A percentile compares a stretch with the other conserved stretches of the same genome.
Conservation (phyloP, 1,139 yeast species). For the Hyphopichia wangnamkhiaoensis region DNA sequence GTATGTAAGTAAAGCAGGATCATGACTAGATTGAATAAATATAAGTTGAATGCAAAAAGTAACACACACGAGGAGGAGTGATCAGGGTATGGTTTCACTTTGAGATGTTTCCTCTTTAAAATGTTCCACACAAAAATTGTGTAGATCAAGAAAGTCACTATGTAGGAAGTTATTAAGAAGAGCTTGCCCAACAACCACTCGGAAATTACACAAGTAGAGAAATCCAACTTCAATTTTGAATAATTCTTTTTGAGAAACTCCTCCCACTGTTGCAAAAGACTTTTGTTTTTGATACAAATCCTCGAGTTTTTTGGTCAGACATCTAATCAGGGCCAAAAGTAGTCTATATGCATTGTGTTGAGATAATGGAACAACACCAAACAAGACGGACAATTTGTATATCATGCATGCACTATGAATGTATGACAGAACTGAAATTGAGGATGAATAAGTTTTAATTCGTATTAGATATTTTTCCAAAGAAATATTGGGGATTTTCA, state of each 20-base stretch:
- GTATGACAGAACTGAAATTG: slow-evolving; percentile 42
- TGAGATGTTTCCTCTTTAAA: slow-evolving; percentile 3
- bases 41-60: too few relatives aligned
- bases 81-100: not conserved
- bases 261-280: slow-evolving; percentile 47
- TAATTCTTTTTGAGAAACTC: slow-evolving; percentile 40
- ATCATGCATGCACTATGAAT: slow-evolving; percentile 44
- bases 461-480: slow-evolving; percentile 39
- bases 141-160: slow-evolving; percentile 28
- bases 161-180: slow-evolving; percentile 34
- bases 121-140: slow-evolving; percentile 20
- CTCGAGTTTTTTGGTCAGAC: slow-evolving; percentile 46
- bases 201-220: slow-evolving; percentile 42
- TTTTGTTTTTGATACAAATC: slow-evolving; percentile 47
- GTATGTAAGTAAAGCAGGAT: too few relatives aligned
- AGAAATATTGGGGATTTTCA: slow-evolving; percentile 37
- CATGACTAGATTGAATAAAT: too few relatives aligned
- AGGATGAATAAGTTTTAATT: slow-evolving; percentile 44
- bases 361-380: slow-evolving; percentile 34
- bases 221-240: slow-evolving; percentile 43
- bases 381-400: slow-evolving; percentile 35
- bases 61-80: not conserved
- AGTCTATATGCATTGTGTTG: slow-evolving; percentile 39
- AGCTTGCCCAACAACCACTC: slow-evolving; percentile 37
- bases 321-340: slow-evolving; percentile 43